A percentile compares a stretch with the other conserved stretches of the same genome.
These are phyloP conservation scores for Cicer arietinum DNA, from an alignment of 306 rosid genomes.

Conservation along the genomic window DNA sequence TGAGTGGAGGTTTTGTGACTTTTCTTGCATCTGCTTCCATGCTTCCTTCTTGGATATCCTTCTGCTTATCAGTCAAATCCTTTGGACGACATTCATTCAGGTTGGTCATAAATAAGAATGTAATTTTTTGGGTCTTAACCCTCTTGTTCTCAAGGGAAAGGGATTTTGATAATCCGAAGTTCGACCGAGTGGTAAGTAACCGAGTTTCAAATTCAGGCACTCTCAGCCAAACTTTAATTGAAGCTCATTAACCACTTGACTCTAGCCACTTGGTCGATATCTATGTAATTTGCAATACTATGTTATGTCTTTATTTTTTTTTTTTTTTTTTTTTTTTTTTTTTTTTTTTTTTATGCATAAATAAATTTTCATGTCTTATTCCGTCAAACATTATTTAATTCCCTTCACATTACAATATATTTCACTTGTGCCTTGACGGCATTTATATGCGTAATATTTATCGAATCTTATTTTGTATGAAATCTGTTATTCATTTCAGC, in stretches of 20 bases:
- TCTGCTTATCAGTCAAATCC: conserved; percentile 65
- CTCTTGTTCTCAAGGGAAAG: no score
- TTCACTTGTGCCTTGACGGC: conserved; percentile 6
- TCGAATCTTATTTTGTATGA: conserved; percentile 33
- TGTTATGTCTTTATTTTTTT: neutral
- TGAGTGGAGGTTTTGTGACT: conserved; percentile 88
- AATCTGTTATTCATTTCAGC: conserved; percentile 27
- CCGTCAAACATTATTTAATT: conserved; percentile 21
- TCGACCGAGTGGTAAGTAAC: no score
- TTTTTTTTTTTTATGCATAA: neutral
- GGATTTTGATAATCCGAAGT: no score
- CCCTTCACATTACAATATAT: conserved; percentile 19
- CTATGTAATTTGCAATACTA: conserved; percentile 27
- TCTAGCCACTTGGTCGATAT: neutral
- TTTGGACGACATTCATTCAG: conserved; percentile 71
- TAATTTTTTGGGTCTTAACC: neutral
- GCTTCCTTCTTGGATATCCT: conserved; percentile 84
- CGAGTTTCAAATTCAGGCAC: no score
- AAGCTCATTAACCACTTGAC: no score
- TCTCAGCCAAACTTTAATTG: no score
- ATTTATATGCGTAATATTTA: conserved; percentile 22
- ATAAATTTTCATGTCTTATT: conserved; percentile 34
- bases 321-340: neutral
- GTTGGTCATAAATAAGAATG: conserved; percentile 50
- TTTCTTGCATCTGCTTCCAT: conserved; percentile 68